A percentile compares a stretch with the other conserved stretches of the same genome.
These are phyloP conservation scores for Panicum miliaceum DNA, from an alignment of 176 grass and related monocot genomes.

Conservation along the genomic window DNA sequence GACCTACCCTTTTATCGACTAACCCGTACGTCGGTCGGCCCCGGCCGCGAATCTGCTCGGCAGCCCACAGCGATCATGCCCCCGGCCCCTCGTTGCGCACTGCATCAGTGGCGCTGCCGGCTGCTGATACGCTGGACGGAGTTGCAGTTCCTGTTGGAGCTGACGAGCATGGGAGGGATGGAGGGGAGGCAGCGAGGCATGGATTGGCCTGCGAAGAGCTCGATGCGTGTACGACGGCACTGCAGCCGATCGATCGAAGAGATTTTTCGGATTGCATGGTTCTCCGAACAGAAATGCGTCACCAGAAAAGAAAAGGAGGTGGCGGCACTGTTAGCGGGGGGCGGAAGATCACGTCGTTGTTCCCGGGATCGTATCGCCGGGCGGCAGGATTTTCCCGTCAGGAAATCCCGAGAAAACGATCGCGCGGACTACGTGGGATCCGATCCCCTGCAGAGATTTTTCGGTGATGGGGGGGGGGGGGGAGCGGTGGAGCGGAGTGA, in stretches of 20 bases:
- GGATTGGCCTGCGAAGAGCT: constrained; percentile 47
- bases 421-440: not conserved
- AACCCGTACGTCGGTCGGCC: too few relatives aligned
- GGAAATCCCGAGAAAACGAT: not conserved
- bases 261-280: constrained; percentile 53
- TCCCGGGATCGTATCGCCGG: not conserved
- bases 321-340: not conserved
- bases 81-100: too few relatives aligned
- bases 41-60: too few relatives aligned
- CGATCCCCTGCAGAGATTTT: not conserved
- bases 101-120: too few relatives aligned
- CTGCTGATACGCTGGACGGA: not conserved
- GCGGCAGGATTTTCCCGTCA: not conserved
- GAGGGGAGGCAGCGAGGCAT: constrained; percentile 21
- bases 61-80: too few relatives aligned
- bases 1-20: too few relatives aligned
- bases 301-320: not conserved
- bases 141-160: constrained; percentile 13
- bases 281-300: constrained; percentile 33
- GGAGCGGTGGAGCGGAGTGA: too few relatives aligned
- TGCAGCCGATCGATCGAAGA: not conserved
- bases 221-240: not conserved
- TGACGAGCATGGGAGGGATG: too few relatives aligned
- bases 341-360: not conserved
- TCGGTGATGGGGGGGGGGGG: too few relatives aligned